phyloP scores from a whole-genome alignment of 148 eudicot genomes.

The Drosera capensis region DNA sequence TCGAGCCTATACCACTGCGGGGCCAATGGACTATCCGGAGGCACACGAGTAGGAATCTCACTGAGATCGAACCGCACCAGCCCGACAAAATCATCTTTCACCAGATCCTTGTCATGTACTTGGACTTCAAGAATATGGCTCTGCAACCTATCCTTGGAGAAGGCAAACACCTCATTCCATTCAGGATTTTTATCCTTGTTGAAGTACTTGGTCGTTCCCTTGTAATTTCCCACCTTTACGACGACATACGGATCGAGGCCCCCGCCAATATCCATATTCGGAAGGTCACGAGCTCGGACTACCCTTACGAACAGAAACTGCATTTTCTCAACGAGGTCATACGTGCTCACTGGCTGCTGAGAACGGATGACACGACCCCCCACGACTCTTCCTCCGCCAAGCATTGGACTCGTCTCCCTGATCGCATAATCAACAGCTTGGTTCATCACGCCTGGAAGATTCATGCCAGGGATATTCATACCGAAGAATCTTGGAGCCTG shows the following conservation, averaged over 20 bases:
- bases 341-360: constrained; percentile 25
- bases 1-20: constrained; percentile 59
- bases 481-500: neutral
- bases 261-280: constrained; percentile 43
- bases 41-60: constrained; percentile 54
- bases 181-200: constrained; percentile 43
- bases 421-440: constrained; percentile 47
- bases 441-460: too few species aligned
- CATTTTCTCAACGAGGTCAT: constrained; percentile 58
- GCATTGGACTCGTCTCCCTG: constrained; percentile 51
- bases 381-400: constrained; percentile 54
- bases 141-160: constrained; percentile 45
- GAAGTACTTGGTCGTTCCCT: constrained; percentile 39
- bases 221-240: constrained; percentile 46
- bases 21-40: constrained; percentile 63
- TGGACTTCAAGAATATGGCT: constrained; percentile 38
- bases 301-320: constrained; percentile 49
- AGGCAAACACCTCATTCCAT: constrained; percentile 62
- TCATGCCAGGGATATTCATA: too few species aligned
- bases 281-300: constrained; percentile 62
- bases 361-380: constrained; percentile 48
- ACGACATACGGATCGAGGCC: constrained; percentile 54
- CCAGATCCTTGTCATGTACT: constrained; percentile 45
- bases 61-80: constrained; percentile 35
- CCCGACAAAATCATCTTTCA: constrained; percentile 54